Evolutionary conservation across 2,329 filamentous ascomycete species (phyloP).

Genomic region (Aspergillus ochraceoroseus): DNA sequence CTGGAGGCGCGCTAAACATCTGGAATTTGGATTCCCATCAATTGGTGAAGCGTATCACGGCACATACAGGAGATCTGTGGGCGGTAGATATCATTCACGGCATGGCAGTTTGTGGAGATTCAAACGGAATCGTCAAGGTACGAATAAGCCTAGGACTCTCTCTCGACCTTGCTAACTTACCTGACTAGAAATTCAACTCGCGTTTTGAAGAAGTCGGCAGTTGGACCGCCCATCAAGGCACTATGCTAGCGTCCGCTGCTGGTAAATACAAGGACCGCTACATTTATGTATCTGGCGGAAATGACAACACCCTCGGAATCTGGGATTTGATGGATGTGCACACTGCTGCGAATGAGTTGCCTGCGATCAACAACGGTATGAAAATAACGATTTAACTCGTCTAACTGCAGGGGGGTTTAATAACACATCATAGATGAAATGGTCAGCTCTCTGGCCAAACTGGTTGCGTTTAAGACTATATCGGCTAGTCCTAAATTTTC

Average conservation of each 20-base stretch:
- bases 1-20: slow-evolving; percentile 82
- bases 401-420: too few species aligned
- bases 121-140: slow-evolving; percentile 81
- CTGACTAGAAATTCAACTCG: slow-evolving; percentile 62
- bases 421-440: slow-evolving; percentile 56
- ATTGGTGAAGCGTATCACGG: slow-evolving; percentile 77
- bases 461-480: slow-evolving; percentile 87
- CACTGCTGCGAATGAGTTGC: slow-evolving; percentile 41
- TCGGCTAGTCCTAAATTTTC: slow-evolving; percentile 81
- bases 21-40: slow-evolving; percentile 97
- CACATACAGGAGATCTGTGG: slow-evolving; percentile 76
- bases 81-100: slow-evolving; percentile 80
- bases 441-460: slow-evolving; percentile 71
- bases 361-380: slow-evolving; percentile 55
- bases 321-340: slow-evolving; percentile 69
- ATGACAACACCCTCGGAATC: slow-evolving; percentile 81
- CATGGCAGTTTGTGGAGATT: slow-evolving; percentile 79
- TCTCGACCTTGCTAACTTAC: neutral
- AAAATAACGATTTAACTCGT: too few species aligned
- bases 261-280: slow-evolving; percentile 64
- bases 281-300: slow-evolving; percentile 92
- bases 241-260: slow-evolving; percentile 78
- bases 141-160: slow-evolving; percentile 27
- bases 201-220: slow-evolving; percentile 74
- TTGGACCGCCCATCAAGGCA: slow-evolving; percentile 80